A percentile compares a stretch with the other conserved stretches of the same genome.
Evolutionary conservation across 2,329 filamentous ascomycete species (phyloP).

Genomic region (Ophiosphaerella herpotricha): DNA sequence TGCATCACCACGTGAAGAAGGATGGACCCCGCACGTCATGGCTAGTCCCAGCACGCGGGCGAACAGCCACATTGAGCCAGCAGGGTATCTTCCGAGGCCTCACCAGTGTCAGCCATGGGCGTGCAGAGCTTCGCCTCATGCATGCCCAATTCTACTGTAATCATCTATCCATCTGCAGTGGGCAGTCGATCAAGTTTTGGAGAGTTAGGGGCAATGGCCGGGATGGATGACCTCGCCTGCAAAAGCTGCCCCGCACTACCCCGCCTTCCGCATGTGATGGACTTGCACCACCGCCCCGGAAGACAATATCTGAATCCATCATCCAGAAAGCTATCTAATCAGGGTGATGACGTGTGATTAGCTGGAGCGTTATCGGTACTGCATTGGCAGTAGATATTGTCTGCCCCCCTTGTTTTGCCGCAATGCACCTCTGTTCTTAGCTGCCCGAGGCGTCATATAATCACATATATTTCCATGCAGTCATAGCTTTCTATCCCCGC

Average conservation of each 20-base stretch:
- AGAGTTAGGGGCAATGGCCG: no score
- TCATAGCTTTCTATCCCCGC: slow-evolving; percentile 33
- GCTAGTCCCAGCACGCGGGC: background rate
- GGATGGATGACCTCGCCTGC: no score
- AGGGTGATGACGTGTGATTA: slow-evolving; percentile 3
- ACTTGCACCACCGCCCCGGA: background rate
- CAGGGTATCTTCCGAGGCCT: background rate
- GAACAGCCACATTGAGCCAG: background rate
- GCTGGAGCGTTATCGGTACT: slow-evolving; percentile 1
- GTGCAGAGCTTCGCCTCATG: no score
- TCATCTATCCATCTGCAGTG: no score
- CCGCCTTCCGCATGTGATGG: background rate
- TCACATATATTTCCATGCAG: slow-evolving; percentile 1
- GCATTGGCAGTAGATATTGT: background rate
- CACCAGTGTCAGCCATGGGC: no score
- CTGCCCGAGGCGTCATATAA: slow-evolving; percentile 19
- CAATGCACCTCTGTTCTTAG: slow-evolving; percentile 9
- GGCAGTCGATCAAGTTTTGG: no score
- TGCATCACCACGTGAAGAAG: background rate
- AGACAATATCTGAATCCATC: no score
- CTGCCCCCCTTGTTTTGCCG: slow-evolving; percentile 21
- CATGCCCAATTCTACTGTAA: no score
- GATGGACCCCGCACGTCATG: background rate
- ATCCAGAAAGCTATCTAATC: background rate
- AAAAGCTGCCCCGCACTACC: background rate